Percentiles rank a stretch among this genome's conserved stretches.
phyloP scores from a whole-genome alignment of 345 rosid species.

The Aurinia saxatilis region DNA sequence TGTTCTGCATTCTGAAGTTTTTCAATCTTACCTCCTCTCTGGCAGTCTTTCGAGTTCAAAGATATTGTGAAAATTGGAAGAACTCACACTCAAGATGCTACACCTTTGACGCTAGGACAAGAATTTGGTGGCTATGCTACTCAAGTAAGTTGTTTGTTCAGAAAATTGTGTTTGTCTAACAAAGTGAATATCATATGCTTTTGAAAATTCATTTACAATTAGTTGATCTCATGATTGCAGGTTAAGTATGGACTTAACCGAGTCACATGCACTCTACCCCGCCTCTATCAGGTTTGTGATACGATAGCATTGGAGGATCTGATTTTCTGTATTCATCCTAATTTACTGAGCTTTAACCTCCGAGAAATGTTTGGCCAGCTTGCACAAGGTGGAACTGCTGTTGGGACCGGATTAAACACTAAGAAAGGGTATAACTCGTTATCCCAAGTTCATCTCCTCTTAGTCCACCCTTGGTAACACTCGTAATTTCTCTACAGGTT shows the following conservation, averaged over 20 bases:
- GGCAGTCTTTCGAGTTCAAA: slow-evolving; percentile 67
- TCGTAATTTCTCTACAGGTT: slow-evolving; percentile 42
- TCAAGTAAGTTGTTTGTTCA: slow-evolving; percentile 45
- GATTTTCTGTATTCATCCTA: slow-evolving; percentile 1
- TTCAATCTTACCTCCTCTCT: background rate
- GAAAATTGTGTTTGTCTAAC: background rate
- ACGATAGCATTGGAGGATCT: slow-evolving; percentile 4
- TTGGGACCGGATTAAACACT: slow-evolving; percentile 95
- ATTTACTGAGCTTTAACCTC: slow-evolving; percentile 31
- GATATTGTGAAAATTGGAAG: slow-evolving; percentile 95
- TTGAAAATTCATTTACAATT: background rate
- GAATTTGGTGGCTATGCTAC: slow-evolving; percentile 96
- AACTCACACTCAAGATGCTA: slow-evolving; percentile 97
- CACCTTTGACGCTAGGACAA: slow-evolving; percentile 97
- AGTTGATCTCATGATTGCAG: slow-evolving; percentile 30
- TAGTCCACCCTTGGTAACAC: slow-evolving; percentile 4
- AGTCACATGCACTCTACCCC: slow-evolving; percentile 65
- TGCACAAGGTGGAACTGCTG: slow-evolving; percentile 99
- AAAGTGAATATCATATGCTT: slow-evolving; percentile 1
- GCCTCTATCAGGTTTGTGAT: slow-evolving; percentile 71
- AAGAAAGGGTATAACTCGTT: slow-evolving; percentile 71
- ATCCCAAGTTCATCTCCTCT: background rate
- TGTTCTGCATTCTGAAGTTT: background rate
- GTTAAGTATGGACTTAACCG: slow-evolving; percentile 85
- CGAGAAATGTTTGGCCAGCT: slow-evolving; percentile 50